phyloP scores from a whole-genome alignment of 2,329 filamentous ascomycete genomes.

The Calonectria crousiana region DNA sequence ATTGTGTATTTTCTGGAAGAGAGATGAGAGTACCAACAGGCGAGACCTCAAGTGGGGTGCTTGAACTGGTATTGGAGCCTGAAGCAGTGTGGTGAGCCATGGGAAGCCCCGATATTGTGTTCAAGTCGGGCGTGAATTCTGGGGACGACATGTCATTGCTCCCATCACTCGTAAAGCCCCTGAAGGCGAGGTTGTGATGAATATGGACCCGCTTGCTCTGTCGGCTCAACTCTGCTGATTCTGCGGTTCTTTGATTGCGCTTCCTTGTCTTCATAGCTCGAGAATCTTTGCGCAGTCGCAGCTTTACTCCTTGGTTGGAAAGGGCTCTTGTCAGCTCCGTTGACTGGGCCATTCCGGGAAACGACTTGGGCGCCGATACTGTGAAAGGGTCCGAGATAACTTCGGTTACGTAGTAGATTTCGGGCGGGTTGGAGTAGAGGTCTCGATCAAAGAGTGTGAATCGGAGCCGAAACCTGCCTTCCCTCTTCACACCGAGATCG shows the following conservation, averaged over 20 bases:
- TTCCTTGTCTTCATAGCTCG: constrained; percentile 67
- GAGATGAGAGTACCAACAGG: constrained; percentile 7
- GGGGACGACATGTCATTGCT: constrained; percentile 10
- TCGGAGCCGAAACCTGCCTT: constrained; percentile 78
- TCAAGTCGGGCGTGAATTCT: background rate
- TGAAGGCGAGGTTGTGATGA: constrained; percentile 32
- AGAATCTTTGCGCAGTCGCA: constrained; percentile 86
- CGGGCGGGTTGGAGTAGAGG: constrained; percentile 38
- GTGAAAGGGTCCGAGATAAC: constrained; percentile 73
- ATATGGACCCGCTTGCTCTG: constrained; percentile 38
- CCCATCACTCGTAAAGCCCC: constrained; percentile 26
- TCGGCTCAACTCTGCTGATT: constrained; percentile 32
- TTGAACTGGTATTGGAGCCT: constrained; percentile 1
- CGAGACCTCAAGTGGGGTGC: constrained; percentile 16
- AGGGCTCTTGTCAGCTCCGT: constrained; percentile 85
- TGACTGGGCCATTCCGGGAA: constrained; percentile 84
- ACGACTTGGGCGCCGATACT: constrained; percentile 75
- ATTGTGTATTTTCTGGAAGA: background rate
- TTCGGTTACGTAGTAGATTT: constrained; percentile 38
- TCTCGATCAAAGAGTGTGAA: constrained; percentile 76
- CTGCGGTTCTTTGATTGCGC: constrained; percentile 49
- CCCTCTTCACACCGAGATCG: constrained; percentile 82
- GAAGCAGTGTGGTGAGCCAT: background rate
- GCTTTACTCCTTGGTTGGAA: constrained; percentile 86
- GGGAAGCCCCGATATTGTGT: background rate